phyloP scores from a whole-genome alignment of 2,329 filamentous ascomycete species.

The Aspergillus calidoustus region DNA sequence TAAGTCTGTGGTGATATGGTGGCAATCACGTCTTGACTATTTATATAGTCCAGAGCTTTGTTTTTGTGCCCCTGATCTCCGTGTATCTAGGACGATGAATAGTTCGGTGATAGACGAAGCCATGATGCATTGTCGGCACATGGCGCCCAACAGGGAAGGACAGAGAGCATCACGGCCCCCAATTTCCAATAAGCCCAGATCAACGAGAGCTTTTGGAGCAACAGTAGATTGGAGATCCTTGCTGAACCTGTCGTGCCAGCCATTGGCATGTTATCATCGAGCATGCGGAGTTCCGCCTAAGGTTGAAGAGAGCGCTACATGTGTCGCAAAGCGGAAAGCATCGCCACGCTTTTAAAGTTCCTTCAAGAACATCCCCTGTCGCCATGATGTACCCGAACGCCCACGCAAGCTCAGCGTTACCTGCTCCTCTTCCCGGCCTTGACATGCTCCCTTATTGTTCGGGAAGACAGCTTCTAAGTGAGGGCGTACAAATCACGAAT shows the following conservation, averaged over 20 bases:
- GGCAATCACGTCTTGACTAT: not conserved
- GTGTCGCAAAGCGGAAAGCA: not conserved
- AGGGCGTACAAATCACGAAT: not conserved
- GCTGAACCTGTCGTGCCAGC: not conserved
- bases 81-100: not conserved
- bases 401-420: not conserved
- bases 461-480: not conserved
- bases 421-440: not conserved
- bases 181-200: not conserved
- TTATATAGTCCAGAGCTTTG: not conserved
- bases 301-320: not conserved
- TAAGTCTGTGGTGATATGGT: not conserved
- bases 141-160: not conserved
- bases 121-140: not conserved
- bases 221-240: not conserved
- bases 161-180: not conserved
- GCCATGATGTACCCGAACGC: not conserved
- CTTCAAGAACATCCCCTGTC: not conserved
- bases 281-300: too few species aligned
- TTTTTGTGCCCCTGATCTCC: not conserved
- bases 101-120: not conserved
- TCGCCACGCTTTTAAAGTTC: not conserved
- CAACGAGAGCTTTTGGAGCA: not conserved
- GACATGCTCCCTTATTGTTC: not conserved
- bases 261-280: not conserved